Conservation (phyloP, 108 stramenopile species). For the Stephanodiscus triporus region DNA sequence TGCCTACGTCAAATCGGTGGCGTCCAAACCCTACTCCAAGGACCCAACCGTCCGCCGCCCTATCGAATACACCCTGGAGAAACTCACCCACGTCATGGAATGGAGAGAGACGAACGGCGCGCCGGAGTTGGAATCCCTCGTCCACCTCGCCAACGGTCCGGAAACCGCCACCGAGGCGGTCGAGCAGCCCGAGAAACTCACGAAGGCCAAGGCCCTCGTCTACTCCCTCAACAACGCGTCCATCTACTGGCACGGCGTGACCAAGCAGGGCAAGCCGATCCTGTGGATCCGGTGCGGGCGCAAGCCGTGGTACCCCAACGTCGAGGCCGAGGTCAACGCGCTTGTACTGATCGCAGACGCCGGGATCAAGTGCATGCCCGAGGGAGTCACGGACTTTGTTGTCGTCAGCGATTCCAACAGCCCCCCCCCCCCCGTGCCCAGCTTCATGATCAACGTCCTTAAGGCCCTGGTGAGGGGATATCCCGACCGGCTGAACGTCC, state of each 20-base stretch:
- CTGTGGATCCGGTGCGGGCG: conserved; percentile 87
- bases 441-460: conserved; percentile 84
- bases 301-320: conserved; percentile 90
- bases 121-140: conserved; percentile 67
- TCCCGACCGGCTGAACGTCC: conserved; percentile 80
- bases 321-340: conserved; percentile 86
- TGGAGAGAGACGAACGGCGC: conserved; percentile 85
- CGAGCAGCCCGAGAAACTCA: conserved; percentile 65
- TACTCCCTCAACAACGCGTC: conserved; percentile 69
- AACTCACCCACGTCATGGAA: conserved; percentile 82
- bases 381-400: conserved; percentile 86
- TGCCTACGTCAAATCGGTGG: conserved; percentile 84
- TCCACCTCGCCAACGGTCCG: conserved; percentile 78
- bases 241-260: conserved; percentile 85
- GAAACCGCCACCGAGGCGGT: conserved; percentile 62
- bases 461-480: conserved; percentile 87
- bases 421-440: conserved; percentile 90
- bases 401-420: conserved; percentile 77
- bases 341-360: conserved; percentile 85
- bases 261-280: conserved; percentile 85
- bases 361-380: conserved; percentile 84
- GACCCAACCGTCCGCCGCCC: conserved; percentile 85
- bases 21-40: conserved; percentile 91
- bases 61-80: conserved; percentile 86
- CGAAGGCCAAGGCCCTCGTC: conserved; percentile 82